These are phyloP conservation scores for Cercospora beticola DNA, from an alignment of 2,329 filamentous ascomycete species.

Conservation along the genomic window DNA sequence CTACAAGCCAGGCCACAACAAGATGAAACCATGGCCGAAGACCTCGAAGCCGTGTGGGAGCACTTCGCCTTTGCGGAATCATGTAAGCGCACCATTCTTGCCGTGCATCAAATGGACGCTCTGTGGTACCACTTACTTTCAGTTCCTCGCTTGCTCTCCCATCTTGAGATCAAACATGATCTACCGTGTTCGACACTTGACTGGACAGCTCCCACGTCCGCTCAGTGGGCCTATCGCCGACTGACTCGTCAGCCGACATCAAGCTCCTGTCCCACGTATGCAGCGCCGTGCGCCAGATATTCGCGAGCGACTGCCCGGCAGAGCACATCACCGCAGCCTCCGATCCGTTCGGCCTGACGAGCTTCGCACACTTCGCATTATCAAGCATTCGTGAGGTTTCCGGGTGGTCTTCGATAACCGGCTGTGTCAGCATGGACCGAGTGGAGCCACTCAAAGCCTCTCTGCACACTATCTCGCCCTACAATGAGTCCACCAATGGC, in stretches of 20 bases:
- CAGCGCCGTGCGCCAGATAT: constrained; percentile 5
- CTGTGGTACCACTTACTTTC: constrained; percentile 48
- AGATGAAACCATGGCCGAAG: constrained; percentile 16
- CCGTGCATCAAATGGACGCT: constrained; percentile 47
- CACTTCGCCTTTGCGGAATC: constrained; percentile 42
- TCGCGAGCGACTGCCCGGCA: neutral
- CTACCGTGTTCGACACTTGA: constrained; percentile 43
- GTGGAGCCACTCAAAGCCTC: neutral
- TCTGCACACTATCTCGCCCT: neutral
- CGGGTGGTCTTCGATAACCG: neutral
- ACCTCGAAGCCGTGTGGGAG: constrained; percentile 44
- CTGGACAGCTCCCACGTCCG: constrained; percentile 43
- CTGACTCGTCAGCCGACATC: constrained; percentile 16
- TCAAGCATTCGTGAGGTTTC: constrained; percentile 1
- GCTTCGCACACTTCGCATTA: neutral
- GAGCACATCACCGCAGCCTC: neutral
- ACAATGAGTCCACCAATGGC: neutral
- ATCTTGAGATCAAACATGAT: constrained; percentile 49
- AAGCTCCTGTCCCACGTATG: neutral
- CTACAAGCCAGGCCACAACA: neutral
- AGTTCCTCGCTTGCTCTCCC: constrained; percentile 40
- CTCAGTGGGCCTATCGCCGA: constrained; percentile 40
- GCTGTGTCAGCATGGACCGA: neutral
- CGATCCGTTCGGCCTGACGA: neutral
- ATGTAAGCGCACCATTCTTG: constrained; percentile 46